Percentiles rank a stretch among this genome's conserved stretches.
phyloP scores from a whole-genome alignment of 345 rosid species.

The Murraya paniculata region DNA sequence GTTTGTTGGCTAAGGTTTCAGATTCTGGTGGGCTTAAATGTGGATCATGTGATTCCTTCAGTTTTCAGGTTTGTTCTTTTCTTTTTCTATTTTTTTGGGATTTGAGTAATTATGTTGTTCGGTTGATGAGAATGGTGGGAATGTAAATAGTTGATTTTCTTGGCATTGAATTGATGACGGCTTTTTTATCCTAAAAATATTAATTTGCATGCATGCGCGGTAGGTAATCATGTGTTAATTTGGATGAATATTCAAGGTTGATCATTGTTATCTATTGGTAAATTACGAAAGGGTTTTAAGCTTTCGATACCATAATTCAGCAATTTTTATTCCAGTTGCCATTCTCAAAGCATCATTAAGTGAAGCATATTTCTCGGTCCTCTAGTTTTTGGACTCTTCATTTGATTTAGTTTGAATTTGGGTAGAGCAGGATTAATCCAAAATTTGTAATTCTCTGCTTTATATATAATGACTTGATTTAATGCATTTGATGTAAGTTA shows the following conservation, averaged over 20 bases:
- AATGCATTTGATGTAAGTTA: neutral
- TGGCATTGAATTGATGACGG: neutral
- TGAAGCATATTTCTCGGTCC: neutral
- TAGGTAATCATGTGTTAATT: neutral
- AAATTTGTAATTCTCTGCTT: neutral
- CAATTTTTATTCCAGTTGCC: neutral
- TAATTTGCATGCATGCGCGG: neutral
- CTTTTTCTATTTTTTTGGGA: neutral
- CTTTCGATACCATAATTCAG: neutral
- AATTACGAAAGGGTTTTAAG: neutral
- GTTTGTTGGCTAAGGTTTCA: constrained; percentile 1
- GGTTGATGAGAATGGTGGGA: constrained; percentile 10
- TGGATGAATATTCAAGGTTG: neutral
- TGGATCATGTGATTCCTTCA: constrained; percentile 17
- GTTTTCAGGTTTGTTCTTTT: constrained; percentile 16
- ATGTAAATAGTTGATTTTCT: neutral
- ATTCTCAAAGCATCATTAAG: neutral
- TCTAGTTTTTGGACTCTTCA: neutral
- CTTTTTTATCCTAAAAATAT: too few relatives aligned
- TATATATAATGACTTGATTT: neutral
- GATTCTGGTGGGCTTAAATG: constrained; percentile 4
- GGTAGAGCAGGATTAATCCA: neutral
- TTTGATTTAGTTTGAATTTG: neutral
- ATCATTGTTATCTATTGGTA: neutral
- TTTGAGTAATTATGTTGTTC: neutral